Evolutionary conservation across 805 yeast genomes (phyloP).

Genomic region (Starmera caribaea): DNA sequence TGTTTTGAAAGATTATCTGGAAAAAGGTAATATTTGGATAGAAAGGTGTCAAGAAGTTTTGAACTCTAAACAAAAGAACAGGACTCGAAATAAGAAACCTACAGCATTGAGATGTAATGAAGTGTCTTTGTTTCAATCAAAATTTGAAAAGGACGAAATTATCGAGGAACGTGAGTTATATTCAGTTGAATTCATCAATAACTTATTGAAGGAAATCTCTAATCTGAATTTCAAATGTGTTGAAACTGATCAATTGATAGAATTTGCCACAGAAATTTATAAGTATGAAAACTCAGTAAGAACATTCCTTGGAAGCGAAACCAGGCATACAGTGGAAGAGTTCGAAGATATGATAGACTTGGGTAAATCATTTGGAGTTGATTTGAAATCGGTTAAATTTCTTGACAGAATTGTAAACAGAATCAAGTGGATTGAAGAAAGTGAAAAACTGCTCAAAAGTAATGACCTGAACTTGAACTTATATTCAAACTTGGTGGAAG

Average conservation of each 20-base stretch:
- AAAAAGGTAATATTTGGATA: constrained; percentile 38
- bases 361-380: constrained; percentile 53
- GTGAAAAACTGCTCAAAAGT: constrained; percentile 10
- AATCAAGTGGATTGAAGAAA: constrained; percentile 28
- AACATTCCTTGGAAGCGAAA: constrained; percentile 22
- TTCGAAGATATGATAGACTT: constrained; percentile 42
- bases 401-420: constrained; percentile 29
- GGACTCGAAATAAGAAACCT: constrained; percentile 17
- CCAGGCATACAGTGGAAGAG: constrained; percentile 27
- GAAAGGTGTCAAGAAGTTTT: constrained; percentile 46
- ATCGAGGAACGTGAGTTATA: constrained; percentile 4
- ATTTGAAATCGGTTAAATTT: constrained; percentile 35
- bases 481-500: constrained; percentile 12
- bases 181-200: constrained; percentile 10
- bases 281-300: constrained; percentile 40
- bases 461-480: constrained; percentile 14
- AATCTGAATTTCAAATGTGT: constrained; percentile 39
- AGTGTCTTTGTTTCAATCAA: no score
- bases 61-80: constrained; percentile 28
- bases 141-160: constrained; percentile 3
- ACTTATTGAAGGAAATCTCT: constrained; percentile 37
- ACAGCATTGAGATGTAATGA: background rate
- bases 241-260: constrained; percentile 51
- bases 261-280: constrained; percentile 40
- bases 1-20: constrained; percentile 31